Base-by-base conservation (phyloP, 495 filamentous ascomycete species). In the Thermochaetoides thermophila region DNA sequence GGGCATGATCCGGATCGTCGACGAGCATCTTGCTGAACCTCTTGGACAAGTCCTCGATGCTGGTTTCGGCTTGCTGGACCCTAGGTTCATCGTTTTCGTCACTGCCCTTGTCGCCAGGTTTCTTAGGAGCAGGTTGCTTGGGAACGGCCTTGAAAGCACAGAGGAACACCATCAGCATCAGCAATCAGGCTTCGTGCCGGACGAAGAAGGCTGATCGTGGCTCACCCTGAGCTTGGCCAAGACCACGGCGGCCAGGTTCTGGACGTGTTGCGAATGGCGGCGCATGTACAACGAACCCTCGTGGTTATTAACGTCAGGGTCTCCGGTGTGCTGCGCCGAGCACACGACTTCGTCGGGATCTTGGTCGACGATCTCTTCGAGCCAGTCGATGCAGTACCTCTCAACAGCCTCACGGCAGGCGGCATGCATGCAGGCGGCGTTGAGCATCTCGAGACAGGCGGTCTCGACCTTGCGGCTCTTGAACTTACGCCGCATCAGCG, bases 381-480 rank as follows among this genome's bases (percentile, higher is more conserved):
- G 62, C 81, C 84, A 95, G 21, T 76, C 74, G 12, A 64, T 62
- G 50, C 85, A 92, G 42, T 87, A 71, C 45, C 79, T 84, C 29
- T 68, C 64, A 32, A 96, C 77, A 11, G 76, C 76, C 40, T 82
- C 77, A 11, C 85, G 74, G 43, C 85, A 95, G 2, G 64, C 53
- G 26, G 69, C 61, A 44, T 85, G 76, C 56, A 91, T 78, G 55
- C 84, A 92, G 12, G 87, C 91, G 8, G 81, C 82, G 55, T 81
- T 89, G 25, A 96, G 60, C 63, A 96, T 74, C 39, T 96, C 81
- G 34, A 96, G 57, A 17, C 81, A 71, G 4, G 84, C 76, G 24
- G 74, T 69, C 56, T 93, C 84, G 25, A 94, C 76, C 34, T 78
- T 78, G 40, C 67, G 66, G 46, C 74, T 80, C 56, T 80, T 84